Percentiles rank a stretch among this genome's conserved stretches.
These are phyloP conservation scores for Yamadazyma takamatsuzukensis DNA, from an alignment of 805 yeast genomes.

Conservation along the genomic window DNA sequence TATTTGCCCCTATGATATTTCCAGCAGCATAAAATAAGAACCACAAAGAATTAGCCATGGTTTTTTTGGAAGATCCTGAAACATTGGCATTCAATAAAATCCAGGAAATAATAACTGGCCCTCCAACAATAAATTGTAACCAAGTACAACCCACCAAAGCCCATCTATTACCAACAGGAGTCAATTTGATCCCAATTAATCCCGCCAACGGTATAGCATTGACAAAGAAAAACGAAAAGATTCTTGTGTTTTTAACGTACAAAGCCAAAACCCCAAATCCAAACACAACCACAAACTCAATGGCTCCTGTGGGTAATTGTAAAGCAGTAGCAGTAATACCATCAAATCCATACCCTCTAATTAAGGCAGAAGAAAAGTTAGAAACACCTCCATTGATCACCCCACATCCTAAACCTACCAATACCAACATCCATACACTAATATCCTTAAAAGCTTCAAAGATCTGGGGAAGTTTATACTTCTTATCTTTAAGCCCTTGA, in stretches of 20 bases:
- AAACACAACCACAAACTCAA: conserved; percentile 23
- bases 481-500: conserved; percentile 22
- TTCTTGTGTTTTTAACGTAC: conserved; percentile 15
- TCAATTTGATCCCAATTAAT: conserved; percentile 20
- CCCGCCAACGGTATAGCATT: conserved; percentile 23
- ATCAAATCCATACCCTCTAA: conserved; percentile 30
- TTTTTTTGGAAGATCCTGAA: conserved; percentile 22
- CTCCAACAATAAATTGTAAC: conserved; percentile 27
- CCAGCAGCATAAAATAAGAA: conserved; percentile 25
- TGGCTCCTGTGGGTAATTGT: conserved; percentile 24
- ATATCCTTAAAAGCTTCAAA: conserved; percentile 19
- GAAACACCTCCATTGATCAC: conserved; percentile 27
- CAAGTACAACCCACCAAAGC: conserved; percentile 27
- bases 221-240: conserved; percentile 14
- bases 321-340: conserved; percentile 24
- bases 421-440: conserved; percentile 16
- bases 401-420: conserved; percentile 26
- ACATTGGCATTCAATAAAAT: conserved; percentile 19
- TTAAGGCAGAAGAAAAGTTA: conserved; percentile 23
- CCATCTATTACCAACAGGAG: conserved; percentile 18
- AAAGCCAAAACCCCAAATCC: conserved; percentile 23
- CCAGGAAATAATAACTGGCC: conserved; percentile 27
- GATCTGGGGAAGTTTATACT: conserved; percentile 18
- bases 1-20: conserved; percentile 25
- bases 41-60: conserved; percentile 19